Base-by-base conservation (phyloP, 179 eudicot species). In the Carnegiea gigantea region DNA sequence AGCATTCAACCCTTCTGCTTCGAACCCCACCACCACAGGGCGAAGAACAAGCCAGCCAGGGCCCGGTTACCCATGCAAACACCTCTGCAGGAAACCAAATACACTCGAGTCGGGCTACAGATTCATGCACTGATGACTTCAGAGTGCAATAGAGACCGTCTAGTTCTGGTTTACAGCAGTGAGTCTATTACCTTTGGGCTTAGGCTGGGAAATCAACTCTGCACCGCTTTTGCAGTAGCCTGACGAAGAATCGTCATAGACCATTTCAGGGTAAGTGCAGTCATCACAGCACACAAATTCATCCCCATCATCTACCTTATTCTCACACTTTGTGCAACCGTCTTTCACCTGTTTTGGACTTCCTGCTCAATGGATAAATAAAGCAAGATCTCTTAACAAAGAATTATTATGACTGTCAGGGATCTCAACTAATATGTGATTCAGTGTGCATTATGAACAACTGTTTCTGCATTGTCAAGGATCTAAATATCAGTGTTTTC, bases 151-250 rank as follows among this genome's bases (percentile, higher is more conserved):
- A 21, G 26, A 24, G 21, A 62, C 7, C 15, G 15, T 14, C 15
- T 54, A 7, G 36, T n/a, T 23, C 30, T 62, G n/a, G 68, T 62
- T 23, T 18, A 67, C 72, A 67, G 23, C 40, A 30, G 36, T 70
- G 24, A 67, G 8, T 17, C 46, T 36, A 36, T 9, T 72, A 85
- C 88, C 88, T 86, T 80, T 83, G 30, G 88, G 88, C 51, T 86
- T 86, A 2, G 88, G 84, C 51, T 86, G 82, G 72, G 83, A 73
- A 77, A 86, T 86, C 43, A 83, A 80, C 51, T 77, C 78, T 54
- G 88, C 86, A 73, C 88, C 86, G 51, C 70, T 77, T 79, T 70
- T 77, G 49, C 88, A 83, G 30, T 80, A 80, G 46, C 88, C 88
- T 65, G 62, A 83, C 23, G 86, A 80, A 49, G 70, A 44, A 73